Evolutionary conservation across 257 asterid species (phyloP).

Genomic region (Schizonepeta tenuifolia): DNA sequence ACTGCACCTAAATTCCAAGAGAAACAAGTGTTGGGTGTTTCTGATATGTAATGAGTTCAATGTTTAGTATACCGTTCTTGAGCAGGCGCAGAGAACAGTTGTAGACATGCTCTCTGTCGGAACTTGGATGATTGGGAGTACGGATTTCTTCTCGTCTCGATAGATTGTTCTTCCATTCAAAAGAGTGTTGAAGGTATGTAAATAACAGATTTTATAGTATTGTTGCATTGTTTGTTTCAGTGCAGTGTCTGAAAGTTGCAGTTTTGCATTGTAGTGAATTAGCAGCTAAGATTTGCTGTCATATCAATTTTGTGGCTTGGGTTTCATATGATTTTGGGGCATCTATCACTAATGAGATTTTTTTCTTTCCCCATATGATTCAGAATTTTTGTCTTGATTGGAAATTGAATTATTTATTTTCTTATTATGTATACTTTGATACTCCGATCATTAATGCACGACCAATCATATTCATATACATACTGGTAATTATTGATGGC

Average conservation of each 20-base stretch:
- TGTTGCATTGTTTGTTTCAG: conserved; percentile 9
- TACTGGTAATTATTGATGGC: neutral
- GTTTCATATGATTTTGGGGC: neutral
- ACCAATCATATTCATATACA: neutral
- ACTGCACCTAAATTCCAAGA: neutral
- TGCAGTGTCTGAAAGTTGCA: conserved; percentile 20
- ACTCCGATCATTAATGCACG: neutral
- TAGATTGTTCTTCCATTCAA: conserved; percentile 1
- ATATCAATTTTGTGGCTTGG: neutral
- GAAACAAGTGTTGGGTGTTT: neutral
- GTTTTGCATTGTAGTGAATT: conserved; percentile 18
- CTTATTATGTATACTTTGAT: neutral
- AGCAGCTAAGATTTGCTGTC: conserved; percentile 16
- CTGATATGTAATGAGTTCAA: neutral
- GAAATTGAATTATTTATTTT: neutral
- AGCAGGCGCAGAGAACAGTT: neutral
- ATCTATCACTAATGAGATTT: neutral
- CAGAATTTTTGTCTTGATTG: neutral
- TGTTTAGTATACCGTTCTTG: neutral
- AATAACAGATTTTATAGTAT: neutral
- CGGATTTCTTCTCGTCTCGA: conserved; percentile 19
- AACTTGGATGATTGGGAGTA: neutral
- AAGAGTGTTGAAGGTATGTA: conserved; percentile 16
- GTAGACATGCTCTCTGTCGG: neutral
- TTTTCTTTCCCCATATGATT: neutral